Conservation (phyloP, 148 eudicot species). For the Arctostaphylos glauca region DNA sequence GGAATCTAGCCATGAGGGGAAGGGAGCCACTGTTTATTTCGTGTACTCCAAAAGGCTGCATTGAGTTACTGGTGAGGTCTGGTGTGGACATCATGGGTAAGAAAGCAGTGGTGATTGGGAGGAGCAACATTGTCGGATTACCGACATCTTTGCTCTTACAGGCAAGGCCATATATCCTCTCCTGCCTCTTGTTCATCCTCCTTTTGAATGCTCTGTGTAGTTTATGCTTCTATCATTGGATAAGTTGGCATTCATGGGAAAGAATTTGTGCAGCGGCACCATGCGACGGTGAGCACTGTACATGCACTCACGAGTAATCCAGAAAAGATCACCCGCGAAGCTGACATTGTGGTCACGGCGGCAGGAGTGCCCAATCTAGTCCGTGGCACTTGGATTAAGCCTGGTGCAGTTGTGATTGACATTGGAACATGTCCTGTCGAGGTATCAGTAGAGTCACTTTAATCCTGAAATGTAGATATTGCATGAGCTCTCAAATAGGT, state of each 20-base stretch:
- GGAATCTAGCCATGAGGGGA: slow-evolving; percentile 69
- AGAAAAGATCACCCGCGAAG: slow-evolving; percentile 54
- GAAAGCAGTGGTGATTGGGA: slow-evolving; percentile 76
- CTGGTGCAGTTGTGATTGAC: slow-evolving; percentile 70
- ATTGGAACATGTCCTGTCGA: slow-evolving; percentile 71
- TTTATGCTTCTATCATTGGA: background rate
- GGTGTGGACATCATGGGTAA: slow-evolving; percentile 68
- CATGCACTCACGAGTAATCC: slow-evolving; percentile 57
- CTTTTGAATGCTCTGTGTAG: background rate
- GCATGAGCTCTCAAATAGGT: background rate
- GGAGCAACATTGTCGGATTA: slow-evolving; percentile 81
- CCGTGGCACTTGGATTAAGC: slow-evolving; percentile 76
- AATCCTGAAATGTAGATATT: background rate
- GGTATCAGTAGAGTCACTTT: slow-evolving; percentile 30
- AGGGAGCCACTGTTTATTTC: slow-evolving; percentile 75
- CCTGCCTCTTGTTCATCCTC: background rate
- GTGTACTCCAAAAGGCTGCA: slow-evolving; percentile 82
- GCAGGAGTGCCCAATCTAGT: slow-evolving; percentile 78
- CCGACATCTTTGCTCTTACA: slow-evolving; percentile 70
- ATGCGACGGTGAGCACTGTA: slow-evolving; percentile 69
- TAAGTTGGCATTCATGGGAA: slow-evolving; percentile 17
- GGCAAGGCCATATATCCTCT: slow-evolving; percentile 30
- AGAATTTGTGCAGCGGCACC: slow-evolving; percentile 56
- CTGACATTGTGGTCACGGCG: slow-evolving; percentile 70
- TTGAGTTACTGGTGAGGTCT: slow-evolving; percentile 69